A percentile compares a stretch with the other conserved stretches of the same genome.
Evolutionary conservation across 352 stramenopile genomes (phyloP).

Genomic region (Pythium biforme): DNA sequence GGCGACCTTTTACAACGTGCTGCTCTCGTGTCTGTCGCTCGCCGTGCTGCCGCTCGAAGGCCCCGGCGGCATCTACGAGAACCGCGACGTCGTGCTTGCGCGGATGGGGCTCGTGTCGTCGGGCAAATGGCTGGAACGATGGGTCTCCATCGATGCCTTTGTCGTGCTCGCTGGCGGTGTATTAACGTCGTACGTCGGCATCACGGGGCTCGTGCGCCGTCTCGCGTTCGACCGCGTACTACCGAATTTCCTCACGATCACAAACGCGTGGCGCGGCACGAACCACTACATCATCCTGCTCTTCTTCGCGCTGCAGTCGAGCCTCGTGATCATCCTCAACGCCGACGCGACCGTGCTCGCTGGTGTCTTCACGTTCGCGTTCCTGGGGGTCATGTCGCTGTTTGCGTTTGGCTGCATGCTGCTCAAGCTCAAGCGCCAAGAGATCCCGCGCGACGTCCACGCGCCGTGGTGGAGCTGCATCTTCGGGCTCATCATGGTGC

Average conservation of each 20-base stretch:
- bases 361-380: slow-evolving; percentile 92
- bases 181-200: slow-evolving; percentile 80
- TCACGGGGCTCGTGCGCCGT: slow-evolving; percentile 60
- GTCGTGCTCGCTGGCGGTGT: slow-evolving; percentile 73
- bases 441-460: slow-evolving; percentile 85
- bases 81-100: slow-evolving; percentile 58
- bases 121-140: slow-evolving; percentile 43
- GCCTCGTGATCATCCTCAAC: slow-evolving; percentile 56
- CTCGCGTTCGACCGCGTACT: slow-evolving; percentile 63
- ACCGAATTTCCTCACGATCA: slow-evolving; percentile 37
- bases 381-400: slow-evolving; percentile 89
- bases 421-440: slow-evolving; percentile 91
- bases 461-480: slow-evolving; percentile 83
- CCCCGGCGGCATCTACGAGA: slow-evolving; percentile 39
- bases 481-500: slow-evolving; percentile 70
- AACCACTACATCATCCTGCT: slow-evolving; percentile 67
- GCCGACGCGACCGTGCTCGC: slow-evolving; percentile 76
- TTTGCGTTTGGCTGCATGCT: slow-evolving; percentile 91
- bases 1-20: slow-evolving; percentile 77
- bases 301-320: slow-evolving; percentile 52
- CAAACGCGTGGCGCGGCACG: slow-evolving; percentile 52
- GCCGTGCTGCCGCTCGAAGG: slow-evolving; percentile 54
- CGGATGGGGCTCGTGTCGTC: slow-evolving; percentile 44
- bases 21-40: slow-evolving; percentile 63
- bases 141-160: slow-evolving; percentile 71